These are phyloP conservation scores for Apiospora malaysiana DNA, from an alignment of 2,329 filamentous ascomycete species.

Conservation along the genomic window DNA sequence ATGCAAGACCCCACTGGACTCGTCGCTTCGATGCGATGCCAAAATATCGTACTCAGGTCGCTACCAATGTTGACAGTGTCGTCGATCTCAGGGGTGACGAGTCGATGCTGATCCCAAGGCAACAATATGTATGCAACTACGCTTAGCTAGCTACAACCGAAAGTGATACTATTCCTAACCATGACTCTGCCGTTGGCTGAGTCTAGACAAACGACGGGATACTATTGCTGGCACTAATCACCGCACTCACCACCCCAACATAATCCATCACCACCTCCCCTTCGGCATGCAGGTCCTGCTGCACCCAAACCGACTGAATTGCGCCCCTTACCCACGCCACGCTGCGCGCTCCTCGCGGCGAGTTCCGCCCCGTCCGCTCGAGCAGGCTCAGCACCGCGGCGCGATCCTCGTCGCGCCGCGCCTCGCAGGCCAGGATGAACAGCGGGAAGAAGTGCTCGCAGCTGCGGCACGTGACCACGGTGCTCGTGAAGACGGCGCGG, in stretches of 20 bases:
- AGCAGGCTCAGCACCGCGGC: constrained; percentile 37
- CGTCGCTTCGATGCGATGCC: too few species aligned
- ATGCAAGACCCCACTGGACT: too few species aligned
- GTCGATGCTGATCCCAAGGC: too few species aligned
- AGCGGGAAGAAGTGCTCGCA: constrained; percentile 44
- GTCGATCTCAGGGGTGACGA: too few species aligned
- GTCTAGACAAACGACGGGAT: constrained; percentile 32
- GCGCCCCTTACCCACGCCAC: constrained; percentile 31
- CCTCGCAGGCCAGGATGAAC: constrained; percentile 43
- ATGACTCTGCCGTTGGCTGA: background rate
- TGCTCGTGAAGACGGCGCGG: constrained; percentile 29
- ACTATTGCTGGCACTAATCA: constrained; percentile 31
- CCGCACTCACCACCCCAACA: constrained; percentile 31
- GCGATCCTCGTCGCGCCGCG: constrained; percentile 36
- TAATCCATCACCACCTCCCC: constrained; percentile 39
- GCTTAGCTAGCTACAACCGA: too few species aligned
- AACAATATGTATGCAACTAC: too few species aligned
- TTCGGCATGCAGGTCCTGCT: constrained; percentile 42
- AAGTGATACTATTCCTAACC: background rate
- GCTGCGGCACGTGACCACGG: background rate
- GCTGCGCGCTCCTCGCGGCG: constrained; percentile 28
- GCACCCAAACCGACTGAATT: constrained; percentile 41
- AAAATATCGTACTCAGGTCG: too few species aligned
- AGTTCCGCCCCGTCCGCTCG: constrained; percentile 32
- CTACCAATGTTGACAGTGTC: too few species aligned